phyloP scores from a whole-genome alignment of 306 rosid genomes.

The Herpetospermum pedunculosum region DNA sequence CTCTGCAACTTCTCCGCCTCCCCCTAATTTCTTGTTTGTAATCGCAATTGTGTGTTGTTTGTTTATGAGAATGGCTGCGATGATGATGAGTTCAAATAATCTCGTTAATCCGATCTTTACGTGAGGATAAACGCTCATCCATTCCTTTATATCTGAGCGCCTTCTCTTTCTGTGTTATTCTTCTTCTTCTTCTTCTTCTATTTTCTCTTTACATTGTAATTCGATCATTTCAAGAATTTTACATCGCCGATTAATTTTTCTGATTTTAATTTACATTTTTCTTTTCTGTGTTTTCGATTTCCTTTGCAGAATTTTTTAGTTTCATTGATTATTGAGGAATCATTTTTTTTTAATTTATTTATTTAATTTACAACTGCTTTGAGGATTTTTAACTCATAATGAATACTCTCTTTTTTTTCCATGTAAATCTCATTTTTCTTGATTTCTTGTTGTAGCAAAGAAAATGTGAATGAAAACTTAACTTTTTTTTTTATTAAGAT shows the following conservation, averaged over 20 bases:
- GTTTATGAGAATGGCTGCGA: conserved; percentile 9
- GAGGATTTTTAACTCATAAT: too few relatives aligned
- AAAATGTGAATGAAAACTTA: too few relatives aligned
- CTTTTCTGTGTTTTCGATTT: neutral
- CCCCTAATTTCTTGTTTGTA: too few relatives aligned
- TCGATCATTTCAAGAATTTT: neutral
- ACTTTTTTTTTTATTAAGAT: too few relatives aligned
- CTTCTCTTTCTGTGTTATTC: neutral
- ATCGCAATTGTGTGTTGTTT: too few relatives aligned
- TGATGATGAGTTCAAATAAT: conserved; percentile 31
- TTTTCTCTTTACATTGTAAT: neutral
- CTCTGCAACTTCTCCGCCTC: neutral
- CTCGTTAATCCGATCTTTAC: conserved; percentile 34
- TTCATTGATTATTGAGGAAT: too few relatives aligned
- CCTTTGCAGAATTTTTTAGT: neutral
- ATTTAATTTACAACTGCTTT: too few relatives aligned
- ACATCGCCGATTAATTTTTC: neutral
- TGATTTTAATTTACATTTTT: neutral
- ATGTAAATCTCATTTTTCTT: too few relatives aligned
- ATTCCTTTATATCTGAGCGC: conserved; percentile 35
- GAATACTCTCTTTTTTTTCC: too few relatives aligned
- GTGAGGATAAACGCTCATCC: conserved; percentile 30
- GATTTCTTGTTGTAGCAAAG: too few relatives aligned
- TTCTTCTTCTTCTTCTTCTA: neutral
- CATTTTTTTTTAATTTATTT: too few relatives aligned